A percentile compares a stretch with the other conserved stretches of the same genome.
Evolutionary conservation across 2,329 filamentous ascomycete species (phyloP).

Genomic region (Pestalotiopsis sp.): DNA sequence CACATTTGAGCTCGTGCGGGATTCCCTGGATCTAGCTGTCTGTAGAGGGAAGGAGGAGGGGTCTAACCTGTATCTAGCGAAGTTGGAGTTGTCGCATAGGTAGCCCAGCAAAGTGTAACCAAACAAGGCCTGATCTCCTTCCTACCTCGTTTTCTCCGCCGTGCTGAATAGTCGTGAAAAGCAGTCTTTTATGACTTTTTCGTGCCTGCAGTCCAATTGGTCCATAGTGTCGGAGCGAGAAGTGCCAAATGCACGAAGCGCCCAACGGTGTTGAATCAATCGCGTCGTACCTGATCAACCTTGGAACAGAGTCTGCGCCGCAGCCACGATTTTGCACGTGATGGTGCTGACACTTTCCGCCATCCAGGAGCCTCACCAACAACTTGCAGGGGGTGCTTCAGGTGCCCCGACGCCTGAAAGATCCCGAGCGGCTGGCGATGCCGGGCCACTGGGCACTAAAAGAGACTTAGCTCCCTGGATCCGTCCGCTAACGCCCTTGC

Average conservation of each 20-base stretch:
- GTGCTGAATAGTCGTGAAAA: no score
- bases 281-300: no score
- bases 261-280: no score
- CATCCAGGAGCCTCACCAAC: background rate
- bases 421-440: background rate
- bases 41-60: constrained; percentile 11
- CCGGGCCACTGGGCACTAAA: background rate
- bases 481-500: background rate
- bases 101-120: background rate
- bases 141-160: background rate
- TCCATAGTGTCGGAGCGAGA: no score
- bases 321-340: background rate
- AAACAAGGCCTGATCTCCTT: constrained; percentile 5
- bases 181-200: background rate
- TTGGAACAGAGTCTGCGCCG: no score
- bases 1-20: constrained; percentile 42
- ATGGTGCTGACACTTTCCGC: background rate
- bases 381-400: background rate
- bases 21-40: constrained; percentile 3
- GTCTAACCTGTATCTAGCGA: background rate
- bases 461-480: background rate
- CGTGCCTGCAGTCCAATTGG: background rate
- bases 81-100: background rate
- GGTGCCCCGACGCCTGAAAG: background rate
- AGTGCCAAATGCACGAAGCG: no score